These are phyloP conservation scores for Coemansia sp. DNA, from an alignment of 192 early-diverging fungal genomes.

Conservation along the genomic window DNA sequence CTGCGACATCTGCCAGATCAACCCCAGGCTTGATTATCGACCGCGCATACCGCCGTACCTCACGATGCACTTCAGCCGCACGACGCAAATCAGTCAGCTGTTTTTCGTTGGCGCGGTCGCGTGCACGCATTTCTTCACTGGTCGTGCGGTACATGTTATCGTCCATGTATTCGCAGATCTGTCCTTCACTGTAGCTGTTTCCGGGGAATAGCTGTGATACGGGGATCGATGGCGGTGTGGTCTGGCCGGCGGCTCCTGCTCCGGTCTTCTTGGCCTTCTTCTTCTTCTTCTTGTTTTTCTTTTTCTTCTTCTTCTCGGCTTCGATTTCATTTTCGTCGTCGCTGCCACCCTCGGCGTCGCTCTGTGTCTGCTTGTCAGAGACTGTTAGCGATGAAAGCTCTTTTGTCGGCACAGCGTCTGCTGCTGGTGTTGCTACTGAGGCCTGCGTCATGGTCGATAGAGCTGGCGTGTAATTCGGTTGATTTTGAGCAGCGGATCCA, in stretches of 20 bases:
- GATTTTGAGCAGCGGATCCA: too few relatives aligned
- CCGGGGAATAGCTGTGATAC: constrained; percentile 80
- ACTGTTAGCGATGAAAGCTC: constrained; percentile 8
- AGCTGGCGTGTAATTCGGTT: too few relatives aligned
- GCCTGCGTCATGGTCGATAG: constrained; percentile 2
- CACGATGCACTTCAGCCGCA: constrained; percentile 93
- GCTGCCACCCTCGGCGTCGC: constrained; percentile 8
- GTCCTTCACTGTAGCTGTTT: constrained; percentile 77
- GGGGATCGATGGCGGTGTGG: constrained; percentile 69
- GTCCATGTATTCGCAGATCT: constrained; percentile 82
- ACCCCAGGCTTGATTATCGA: constrained; percentile 90
- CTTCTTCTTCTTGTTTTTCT: constrained; percentile 71
- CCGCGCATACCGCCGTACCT: constrained; percentile 82
- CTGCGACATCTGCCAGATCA: constrained; percentile 88
- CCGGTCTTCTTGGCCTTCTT: constrained; percentile 63
- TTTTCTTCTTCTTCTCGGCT: constrained; percentile 34
- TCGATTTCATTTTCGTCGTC: constrained; percentile 4
- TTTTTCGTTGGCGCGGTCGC: constrained; percentile 72
- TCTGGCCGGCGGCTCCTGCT: constrained; percentile 53
- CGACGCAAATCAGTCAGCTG: constrained; percentile 79
- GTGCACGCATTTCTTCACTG: constrained; percentile 85
- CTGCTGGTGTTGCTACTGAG: not conserved
- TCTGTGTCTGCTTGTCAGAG: not conserved
- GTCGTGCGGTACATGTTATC: constrained; percentile 89
- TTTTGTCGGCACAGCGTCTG: not conserved